phyloP scores from a whole-genome alignment of 768 basidiomycete genomes.

The Tephrocybe rancida region DNA sequence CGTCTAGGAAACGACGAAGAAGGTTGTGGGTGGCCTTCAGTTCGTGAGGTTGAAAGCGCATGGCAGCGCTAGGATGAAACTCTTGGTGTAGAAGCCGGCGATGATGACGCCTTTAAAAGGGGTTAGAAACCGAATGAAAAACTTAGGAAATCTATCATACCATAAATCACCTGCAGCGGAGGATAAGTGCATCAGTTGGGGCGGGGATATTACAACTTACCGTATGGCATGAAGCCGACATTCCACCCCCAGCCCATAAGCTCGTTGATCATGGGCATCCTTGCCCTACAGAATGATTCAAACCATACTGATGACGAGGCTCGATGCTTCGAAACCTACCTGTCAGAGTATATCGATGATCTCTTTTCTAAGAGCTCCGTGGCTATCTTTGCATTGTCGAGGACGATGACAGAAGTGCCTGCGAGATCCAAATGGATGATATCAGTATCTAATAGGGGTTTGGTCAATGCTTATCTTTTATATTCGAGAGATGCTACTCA shows the following conservation, averaged over 20 bases:
- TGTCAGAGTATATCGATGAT: conserved; percentile 22
- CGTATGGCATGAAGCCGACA: conserved; percentile 14
- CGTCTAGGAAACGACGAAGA: conserved; percentile 20
- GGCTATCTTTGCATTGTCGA: conserved; percentile 22
- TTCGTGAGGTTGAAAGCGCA: too few relatives aligned
- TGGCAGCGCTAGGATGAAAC: too few relatives aligned
- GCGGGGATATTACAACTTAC: neutral
- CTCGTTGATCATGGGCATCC: conserved; percentile 24
- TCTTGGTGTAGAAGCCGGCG: too few relatives aligned
- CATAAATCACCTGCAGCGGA: conserved; percentile 3
- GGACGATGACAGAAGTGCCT: conserved; percentile 22
- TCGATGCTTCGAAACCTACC: too few relatives aligned
- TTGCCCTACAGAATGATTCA: conserved; percentile 26
- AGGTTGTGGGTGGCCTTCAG: conserved; percentile 22
- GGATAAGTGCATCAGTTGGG: too few relatives aligned
- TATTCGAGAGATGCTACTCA: neutral
- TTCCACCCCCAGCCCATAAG: conserved; percentile 22
- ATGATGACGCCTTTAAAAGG: too few relatives aligned
- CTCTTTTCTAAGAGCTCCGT: conserved; percentile 25
- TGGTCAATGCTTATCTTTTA: neutral
- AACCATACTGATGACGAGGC: too few relatives aligned
- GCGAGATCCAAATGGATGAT: conserved; percentile 24
- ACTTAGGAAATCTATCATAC: too few relatives aligned
- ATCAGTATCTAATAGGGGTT: conserved; percentile 16
- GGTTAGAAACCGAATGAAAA: too few relatives aligned